Evolutionary conservation across 139 green algal genomes (phyloP).

Genomic region (Zygnema cylindricum): DNA sequence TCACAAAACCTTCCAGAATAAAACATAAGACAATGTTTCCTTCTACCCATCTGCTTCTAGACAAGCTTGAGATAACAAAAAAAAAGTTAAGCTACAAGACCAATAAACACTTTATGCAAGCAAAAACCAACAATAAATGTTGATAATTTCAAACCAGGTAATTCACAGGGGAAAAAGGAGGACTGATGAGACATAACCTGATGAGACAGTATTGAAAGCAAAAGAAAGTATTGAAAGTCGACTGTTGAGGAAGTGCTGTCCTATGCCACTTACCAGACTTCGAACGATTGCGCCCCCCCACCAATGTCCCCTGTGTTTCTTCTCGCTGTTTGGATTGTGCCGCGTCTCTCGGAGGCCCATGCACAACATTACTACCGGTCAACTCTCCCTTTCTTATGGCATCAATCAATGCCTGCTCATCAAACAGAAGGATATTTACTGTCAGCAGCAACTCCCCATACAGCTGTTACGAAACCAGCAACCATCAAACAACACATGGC

Average conservation of each 20-base stretch:
- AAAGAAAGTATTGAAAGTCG: neutral
- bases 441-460: neutral
- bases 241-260: no score
- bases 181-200: no score
- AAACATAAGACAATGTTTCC: no score
- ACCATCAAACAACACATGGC: neutral
- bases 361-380: neutral
- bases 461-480: neutral
- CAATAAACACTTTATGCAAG: no score
- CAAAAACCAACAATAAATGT: no score
- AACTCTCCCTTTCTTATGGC: conserved; percentile 18
- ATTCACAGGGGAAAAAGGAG: no score
- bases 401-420: conserved; percentile 32
- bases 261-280: neutral
- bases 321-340: neutral
- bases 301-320: neutral
- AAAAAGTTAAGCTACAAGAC: no score
- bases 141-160: no score
- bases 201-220: no score
- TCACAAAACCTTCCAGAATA: no score
- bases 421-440: neutral
- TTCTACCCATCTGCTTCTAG: no score
- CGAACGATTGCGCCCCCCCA: neutral
- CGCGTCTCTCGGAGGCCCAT: neutral
- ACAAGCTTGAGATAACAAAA: no score